phyloP scores from a whole-genome alignment of 768 basidiomycete species.

The Basidioascus undulatus region DNA sequence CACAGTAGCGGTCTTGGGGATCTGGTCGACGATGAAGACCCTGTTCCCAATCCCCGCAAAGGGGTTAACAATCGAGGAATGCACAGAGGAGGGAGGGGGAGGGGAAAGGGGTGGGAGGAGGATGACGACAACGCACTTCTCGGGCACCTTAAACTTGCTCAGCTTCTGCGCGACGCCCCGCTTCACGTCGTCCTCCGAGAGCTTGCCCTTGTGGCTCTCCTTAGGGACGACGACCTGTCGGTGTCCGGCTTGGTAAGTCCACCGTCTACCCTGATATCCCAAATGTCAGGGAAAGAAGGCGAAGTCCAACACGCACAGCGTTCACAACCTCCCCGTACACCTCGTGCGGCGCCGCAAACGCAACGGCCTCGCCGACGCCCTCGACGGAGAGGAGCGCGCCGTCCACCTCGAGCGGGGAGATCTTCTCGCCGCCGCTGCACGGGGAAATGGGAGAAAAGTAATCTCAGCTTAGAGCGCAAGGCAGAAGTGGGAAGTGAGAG shows the following conservation, averaged over 20 bases:
- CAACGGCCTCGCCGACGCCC: conserved; percentile 19
- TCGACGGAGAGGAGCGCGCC: conserved; percentile 24
- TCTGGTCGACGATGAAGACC: conserved; percentile 10
- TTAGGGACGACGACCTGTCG: conserved; percentile 7
- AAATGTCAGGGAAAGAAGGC: background rate
- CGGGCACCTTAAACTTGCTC: conserved; percentile 10
- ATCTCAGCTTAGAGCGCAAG: background rate
- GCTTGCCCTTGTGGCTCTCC: background rate
- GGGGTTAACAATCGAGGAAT: too few relatives aligned
- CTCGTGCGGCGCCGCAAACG: conserved; percentile 11
- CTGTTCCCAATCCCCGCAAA: too few relatives aligned
- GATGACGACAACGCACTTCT: too few relatives aligned
- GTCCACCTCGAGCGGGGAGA: conserved; percentile 37
- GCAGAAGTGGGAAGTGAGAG: background rate
- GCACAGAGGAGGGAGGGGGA: too few relatives aligned
- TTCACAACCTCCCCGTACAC: conserved; percentile 12
- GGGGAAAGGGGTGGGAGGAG: too few relatives aligned
- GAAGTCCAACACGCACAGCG: conserved; percentile 5
- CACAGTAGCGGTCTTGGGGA: conserved; percentile 13
- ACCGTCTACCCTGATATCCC: background rate
- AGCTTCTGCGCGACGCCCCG: background rate
- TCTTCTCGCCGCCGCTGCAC: conserved; percentile 36
- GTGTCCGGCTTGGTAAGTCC: background rate
- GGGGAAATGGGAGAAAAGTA: too few relatives aligned
- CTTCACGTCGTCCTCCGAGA: conserved; percentile 4